Evolutionary conservation across 1,284 basidiomycete genomes (phyloP), one percentile per base, ranked within the genome.

Genomic region (Meira miltonrushii): DNA sequence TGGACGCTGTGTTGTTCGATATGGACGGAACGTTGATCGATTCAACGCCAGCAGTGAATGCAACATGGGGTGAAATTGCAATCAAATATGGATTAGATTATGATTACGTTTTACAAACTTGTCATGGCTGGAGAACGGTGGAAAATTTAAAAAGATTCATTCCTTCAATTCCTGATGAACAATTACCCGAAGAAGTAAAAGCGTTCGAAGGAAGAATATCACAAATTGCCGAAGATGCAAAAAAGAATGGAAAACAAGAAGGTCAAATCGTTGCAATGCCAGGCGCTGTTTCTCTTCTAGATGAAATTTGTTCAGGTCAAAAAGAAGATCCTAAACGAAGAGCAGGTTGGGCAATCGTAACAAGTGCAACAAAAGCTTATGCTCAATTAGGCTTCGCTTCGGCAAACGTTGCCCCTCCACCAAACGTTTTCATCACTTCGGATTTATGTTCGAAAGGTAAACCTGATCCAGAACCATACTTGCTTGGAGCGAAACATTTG

Each of bases 21-120:
- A 78, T 78, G 75, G 75, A 78, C 51, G 75, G 75, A 13, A 78
- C 75, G 6, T 62, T 77, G 11, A 74, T 75, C 61, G 74, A 77
- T 44, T 75, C 73, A 2, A 78, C 74, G 6, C 74, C 72, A 0
- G 75, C 75, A 1, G 69, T 75, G 39, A 75, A 76, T 58, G 71
- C 71, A 0, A 73, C 72, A 15, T 77, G 75, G 75, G 62, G 53
- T 13, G 66, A 67, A 12, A 74, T 68, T 43, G 70, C 69, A 10
- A 51, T 65, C n/a, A 58, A 69, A 47, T 77, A 74, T 66, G 60
- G 67, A 21, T 66, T 78, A 28, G 74, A 78, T 54, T 65, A 74
- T 40, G 64, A 71, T 52, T 59, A 69, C 46, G 71, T 78, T 23
- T n/a, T 75, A 53, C 64, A 72, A 28, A 66, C 68, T 6, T 70